A percentile compares a stretch with the other conserved stretches of the same genome.
These are phyloP conservation scores for Isabelozyma rhagii DNA, from an alignment of 805 yeast genomes.

Conservation along the genomic window DNA sequence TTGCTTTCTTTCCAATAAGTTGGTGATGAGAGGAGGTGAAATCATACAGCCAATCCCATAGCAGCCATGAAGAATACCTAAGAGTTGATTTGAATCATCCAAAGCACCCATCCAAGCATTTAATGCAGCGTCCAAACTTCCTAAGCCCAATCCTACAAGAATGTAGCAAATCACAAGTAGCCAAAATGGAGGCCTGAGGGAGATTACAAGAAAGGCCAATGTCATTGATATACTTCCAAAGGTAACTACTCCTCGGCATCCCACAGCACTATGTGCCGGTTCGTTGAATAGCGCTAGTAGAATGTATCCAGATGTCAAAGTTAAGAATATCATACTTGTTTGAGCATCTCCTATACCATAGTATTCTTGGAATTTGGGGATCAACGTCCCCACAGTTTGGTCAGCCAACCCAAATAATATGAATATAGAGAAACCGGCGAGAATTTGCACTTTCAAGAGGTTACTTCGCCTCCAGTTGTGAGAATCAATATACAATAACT, in stretches of 20 bases:
- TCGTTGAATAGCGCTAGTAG: conserved; percentile 50
- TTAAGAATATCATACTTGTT: conserved; percentile 49
- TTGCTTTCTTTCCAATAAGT: conserved; percentile 32
- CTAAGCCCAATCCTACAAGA: conserved; percentile 53
- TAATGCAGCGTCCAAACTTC: conserved; percentile 53
- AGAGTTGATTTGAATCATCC: conserved; percentile 45
- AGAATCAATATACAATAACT: conserved; percentile 30
- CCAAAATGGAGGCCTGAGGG: conserved; percentile 39
- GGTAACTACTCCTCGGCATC: conserved; percentile 45
- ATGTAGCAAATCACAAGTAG: conserved; percentile 38
- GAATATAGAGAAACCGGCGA: conserved; percentile 36
- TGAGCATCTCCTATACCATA: conserved; percentile 48
- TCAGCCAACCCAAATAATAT: conserved; percentile 54
- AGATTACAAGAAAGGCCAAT: conserved; percentile 35
- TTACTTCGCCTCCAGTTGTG: conserved; percentile 35
- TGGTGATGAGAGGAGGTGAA: conserved; percentile 45
- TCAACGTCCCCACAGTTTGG: conserved; percentile 57
- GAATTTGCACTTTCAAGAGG: conserved; percentile 42
- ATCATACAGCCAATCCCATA: conserved; percentile 55
- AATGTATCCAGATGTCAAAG: conserved; percentile 55
- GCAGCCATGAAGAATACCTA: conserved; percentile 51
- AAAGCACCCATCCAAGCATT: conserved; percentile 52
- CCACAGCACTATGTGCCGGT: conserved; percentile 37
- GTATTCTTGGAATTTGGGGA: conserved; percentile 48
- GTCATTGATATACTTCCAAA: conserved; percentile 33